Evolutionary conservation across 169 alveolate genomes (phyloP).

Genomic region (Cryptosporidium viatorum): DNA sequence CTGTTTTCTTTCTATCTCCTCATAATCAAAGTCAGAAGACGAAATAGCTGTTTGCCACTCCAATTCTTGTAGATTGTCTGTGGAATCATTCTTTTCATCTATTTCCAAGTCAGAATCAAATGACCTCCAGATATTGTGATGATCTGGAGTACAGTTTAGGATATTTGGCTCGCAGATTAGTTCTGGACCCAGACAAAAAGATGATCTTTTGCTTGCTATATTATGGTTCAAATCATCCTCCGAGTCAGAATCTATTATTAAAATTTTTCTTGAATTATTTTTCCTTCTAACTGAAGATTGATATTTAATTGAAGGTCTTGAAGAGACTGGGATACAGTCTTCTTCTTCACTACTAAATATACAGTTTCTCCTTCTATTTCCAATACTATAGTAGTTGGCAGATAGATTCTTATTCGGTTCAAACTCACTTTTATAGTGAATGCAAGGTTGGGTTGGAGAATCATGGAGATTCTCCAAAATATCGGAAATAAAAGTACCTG

Average conservation of each 20-base stretch:
- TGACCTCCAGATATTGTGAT: slow-evolving; percentile 24
- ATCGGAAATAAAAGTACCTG: background rate
- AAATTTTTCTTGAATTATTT: slow-evolving; percentile 11
- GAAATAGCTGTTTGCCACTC: slow-evolving; percentile 59
- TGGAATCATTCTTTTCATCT: background rate
- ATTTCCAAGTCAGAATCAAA: slow-evolving; percentile 29
- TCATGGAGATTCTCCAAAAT: background rate
- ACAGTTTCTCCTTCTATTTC: slow-evolving; percentile 37
- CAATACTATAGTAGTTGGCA: background rate
- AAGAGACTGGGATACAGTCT: background rate
- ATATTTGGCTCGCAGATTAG: slow-evolving; percentile 10
- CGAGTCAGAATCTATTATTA: slow-evolving; percentile 42
- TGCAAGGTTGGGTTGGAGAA: slow-evolving; percentile 41
- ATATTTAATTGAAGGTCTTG: slow-evolving; percentile 58
- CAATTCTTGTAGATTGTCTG: slow-evolving; percentile 13
- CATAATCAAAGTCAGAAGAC: background rate
- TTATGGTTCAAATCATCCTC: background rate
- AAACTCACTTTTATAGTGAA: slow-evolving; percentile 20
- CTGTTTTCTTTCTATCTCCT: background rate
- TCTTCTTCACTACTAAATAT: slow-evolving; percentile 26
- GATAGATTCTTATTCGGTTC: background rate
- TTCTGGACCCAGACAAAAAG: slow-evolving; percentile 73
- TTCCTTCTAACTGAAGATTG: slow-evolving; percentile 73
- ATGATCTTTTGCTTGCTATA: slow-evolving; percentile 24
- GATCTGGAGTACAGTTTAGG: background rate